These are phyloP conservation scores for Sisymbrium altissimum DNA, from an alignment of 345 rosid species.

Conservation along the genomic window DNA sequence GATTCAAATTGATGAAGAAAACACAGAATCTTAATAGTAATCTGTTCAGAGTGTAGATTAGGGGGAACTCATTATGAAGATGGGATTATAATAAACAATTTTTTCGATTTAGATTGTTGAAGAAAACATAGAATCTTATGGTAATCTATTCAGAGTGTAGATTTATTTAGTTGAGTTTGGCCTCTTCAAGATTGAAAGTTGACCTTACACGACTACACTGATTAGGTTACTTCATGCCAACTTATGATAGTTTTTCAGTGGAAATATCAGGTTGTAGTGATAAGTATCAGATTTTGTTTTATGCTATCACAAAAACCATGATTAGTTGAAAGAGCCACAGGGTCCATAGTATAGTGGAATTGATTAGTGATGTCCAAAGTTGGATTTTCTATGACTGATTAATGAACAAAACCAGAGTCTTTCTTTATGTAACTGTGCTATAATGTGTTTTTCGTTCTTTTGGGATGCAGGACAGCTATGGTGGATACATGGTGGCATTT, in stretches of 20 bases:
- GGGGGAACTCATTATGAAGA: not conserved
- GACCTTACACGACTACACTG: not conserved
- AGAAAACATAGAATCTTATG: not conserved
- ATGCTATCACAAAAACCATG: not conserved
- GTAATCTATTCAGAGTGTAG: not conserved
- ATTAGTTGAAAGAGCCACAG: not conserved
- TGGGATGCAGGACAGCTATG: conserved; percentile 28
- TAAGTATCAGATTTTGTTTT: not conserved
- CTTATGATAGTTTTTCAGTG: not conserved
- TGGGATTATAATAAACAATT: not conserved
- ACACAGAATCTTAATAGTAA: not conserved
- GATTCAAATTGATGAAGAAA: not conserved
- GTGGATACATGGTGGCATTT: conserved; percentile 79
- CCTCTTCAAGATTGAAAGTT: not conserved
- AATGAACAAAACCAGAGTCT: not conserved
- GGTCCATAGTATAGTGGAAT: not conserved
- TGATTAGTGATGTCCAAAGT: not conserved
- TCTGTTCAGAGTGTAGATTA: not conserved
- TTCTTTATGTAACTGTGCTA: not conserved
- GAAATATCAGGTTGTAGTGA: not conserved
- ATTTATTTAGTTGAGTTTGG: not conserved
- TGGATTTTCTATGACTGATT: not conserved
- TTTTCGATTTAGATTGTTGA: not conserved
- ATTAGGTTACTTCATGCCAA: not conserved
- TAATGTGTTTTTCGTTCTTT: not conserved